Base-by-base conservation (phyloP, 2,329 filamentous ascomycete genomes). In the Aspergillus chevalieri region DNA sequence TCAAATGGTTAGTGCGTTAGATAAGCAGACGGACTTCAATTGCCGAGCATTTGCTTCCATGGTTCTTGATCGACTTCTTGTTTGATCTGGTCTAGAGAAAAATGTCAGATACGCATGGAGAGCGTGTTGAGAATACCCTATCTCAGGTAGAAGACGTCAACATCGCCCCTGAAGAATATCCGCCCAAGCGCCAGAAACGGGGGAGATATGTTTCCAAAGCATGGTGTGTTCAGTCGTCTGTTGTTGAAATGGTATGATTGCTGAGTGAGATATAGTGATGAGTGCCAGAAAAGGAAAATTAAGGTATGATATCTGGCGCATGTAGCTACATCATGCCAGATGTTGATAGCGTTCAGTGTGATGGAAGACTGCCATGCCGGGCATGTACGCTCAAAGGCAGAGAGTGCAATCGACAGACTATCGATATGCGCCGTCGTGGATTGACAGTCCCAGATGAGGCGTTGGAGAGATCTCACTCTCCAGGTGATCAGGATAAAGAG, bases 191-290 rank as follows among this genome's bases (percentile, higher is more conserved):
- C 21, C 49, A 44, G n/a, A 58, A 53, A 53, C 48, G 58, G 19
- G 56, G 53, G 2, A 58, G 49, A 46, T 59, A 61, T 44, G 54
- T 46, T 22, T 52, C 57, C 8, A 57, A 54, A 41, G 58, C 58
- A 15, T 61, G 58, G 58, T 61, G 47, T 34, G 56, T 26, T 15
- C 7, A 3, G 5, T 15, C 10, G 6, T 26, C 28, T 7, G 17
- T 15, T 12, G 12, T n/a, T 5, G 5, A 17, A 28, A 10, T 38
- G 17, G 6, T 12, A 30, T 10, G 3, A 3, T 6, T 3, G 26
- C 6, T 3, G 7, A 15, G 3, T 47, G 12, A 33, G 5, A 30
- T n/a, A 6, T 15, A 60, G 58, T 47, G 47, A 44, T 8, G 51
- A 58, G 21, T 59, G 57, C 10, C 49, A 55, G 19, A 47, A 43